These are phyloP conservation scores for Metschnikowia arizonensis DNA, from an alignment of 805 yeast genomes.

Conservation along the genomic window DNA sequence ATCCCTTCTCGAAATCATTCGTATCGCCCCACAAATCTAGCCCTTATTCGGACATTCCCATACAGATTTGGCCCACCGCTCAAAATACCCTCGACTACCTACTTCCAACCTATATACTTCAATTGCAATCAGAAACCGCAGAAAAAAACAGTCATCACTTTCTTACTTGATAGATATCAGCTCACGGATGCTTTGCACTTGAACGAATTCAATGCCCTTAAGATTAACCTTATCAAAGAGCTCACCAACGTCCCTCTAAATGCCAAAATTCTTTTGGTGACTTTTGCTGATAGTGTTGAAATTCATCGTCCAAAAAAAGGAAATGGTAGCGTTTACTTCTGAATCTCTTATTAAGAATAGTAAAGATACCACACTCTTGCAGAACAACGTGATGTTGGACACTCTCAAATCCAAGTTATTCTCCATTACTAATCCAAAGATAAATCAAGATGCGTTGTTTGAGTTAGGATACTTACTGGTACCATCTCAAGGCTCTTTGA, in stretches of 20 bases:
- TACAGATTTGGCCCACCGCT: slow-evolving; percentile 22
- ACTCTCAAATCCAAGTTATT: slow-evolving; percentile 9
- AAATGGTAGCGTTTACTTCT: background rate
- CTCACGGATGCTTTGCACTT: slow-evolving; percentile 21
- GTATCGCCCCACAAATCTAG: slow-evolving; percentile 11
- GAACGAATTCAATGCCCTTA: slow-evolving; percentile 15
- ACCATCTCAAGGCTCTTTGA: slow-evolving; percentile 10
- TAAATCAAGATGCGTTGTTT: background rate
- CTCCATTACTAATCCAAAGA: background rate
- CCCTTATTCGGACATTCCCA: slow-evolving; percentile 26
- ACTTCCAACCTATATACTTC: slow-evolving; percentile 27
- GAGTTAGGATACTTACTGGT: slow-evolving; percentile 6
- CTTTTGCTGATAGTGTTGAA: slow-evolving; percentile 28
- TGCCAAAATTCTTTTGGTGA: slow-evolving; percentile 22
- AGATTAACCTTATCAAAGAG: slow-evolving; percentile 13
- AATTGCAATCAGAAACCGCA: slow-evolving; percentile 9
- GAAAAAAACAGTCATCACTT: slow-evolving; percentile 15
- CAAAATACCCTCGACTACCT: slow-evolving; percentile 30
- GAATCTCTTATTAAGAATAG: background rate
- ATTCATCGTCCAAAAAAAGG: slow-evolving; percentile 17
- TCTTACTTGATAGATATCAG: slow-evolving; percentile 31
- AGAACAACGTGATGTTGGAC: slow-evolving; percentile 5
- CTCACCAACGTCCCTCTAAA: slow-evolving; percentile 16
- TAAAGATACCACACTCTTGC: background rate
- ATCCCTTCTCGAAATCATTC: slow-evolving; percentile 21